These are phyloP conservation scores for Cladophialophora psammophila DNA, from an alignment of 2,329 filamentous ascomycete genomes.

Conservation along the genomic window DNA sequence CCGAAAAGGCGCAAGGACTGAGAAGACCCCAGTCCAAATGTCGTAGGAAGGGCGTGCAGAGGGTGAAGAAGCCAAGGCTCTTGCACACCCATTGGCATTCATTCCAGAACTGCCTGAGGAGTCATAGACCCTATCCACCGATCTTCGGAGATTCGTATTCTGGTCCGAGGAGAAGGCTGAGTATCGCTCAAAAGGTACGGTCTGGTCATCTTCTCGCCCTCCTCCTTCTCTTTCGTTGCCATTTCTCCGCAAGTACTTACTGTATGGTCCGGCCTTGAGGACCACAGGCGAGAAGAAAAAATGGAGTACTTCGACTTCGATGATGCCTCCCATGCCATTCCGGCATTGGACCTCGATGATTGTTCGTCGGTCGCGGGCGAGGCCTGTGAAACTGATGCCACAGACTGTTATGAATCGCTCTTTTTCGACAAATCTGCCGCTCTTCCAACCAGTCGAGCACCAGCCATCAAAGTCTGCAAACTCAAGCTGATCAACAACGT, in stretches of 20 bases:
- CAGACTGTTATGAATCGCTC: slow-evolving; percentile 50
- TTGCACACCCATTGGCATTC: neutral
- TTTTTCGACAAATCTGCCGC: slow-evolving; percentile 52
- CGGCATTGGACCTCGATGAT: slow-evolving; percentile 48
- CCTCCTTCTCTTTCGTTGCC: slow-evolving; percentile 13
- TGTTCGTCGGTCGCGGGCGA: slow-evolving; percentile 49
- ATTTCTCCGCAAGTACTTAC: neutral
- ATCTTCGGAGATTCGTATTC: slow-evolving; percentile 28
- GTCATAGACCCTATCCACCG: slow-evolving; percentile 30
- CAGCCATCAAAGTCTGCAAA: slow-evolving; percentile 37
- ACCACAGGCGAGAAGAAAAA: slow-evolving; percentile 15
- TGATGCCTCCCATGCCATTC: slow-evolving; percentile 51
- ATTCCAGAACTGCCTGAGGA: slow-evolving; percentile 23
- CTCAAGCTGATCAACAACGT: slow-evolving; percentile 42
- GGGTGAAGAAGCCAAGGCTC: slow-evolving; percentile 9
- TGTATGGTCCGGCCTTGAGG: neutral
- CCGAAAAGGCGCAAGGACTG: neutral
- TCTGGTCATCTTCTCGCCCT: slow-evolving; percentile 4
- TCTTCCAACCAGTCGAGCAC: slow-evolving; percentile 46
- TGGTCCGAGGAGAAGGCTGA: slow-evolving; percentile 33
- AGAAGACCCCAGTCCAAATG: slow-evolving; percentile 27
- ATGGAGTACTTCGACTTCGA: slow-evolving; percentile 60
- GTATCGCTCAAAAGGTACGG: slow-evolving; percentile 17
- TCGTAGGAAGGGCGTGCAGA: slow-evolving; percentile 37
- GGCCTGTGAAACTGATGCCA: slow-evolving; percentile 49